phyloP scores from a whole-genome alignment of 1,284 basidiomycete genomes.

The Blastosporella zonata region DNA sequence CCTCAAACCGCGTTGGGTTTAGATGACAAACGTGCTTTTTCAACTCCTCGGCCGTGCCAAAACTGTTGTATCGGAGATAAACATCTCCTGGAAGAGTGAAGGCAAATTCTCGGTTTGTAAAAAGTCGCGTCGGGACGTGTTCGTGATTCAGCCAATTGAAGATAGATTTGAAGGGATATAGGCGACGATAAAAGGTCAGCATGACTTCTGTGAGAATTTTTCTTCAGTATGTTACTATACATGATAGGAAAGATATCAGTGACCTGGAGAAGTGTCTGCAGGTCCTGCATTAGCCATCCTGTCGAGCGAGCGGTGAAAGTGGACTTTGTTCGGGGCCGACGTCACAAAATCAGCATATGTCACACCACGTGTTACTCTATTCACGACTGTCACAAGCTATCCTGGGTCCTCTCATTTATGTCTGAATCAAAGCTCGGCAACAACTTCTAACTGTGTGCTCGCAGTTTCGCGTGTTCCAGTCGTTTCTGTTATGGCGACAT shows the following conservation, averaged over 20 bases:
- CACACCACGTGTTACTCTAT: slow-evolving; percentile 10
- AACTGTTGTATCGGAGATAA: slow-evolving; percentile 95
- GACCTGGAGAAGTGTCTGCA: slow-evolving; percentile 27
- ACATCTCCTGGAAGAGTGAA: slow-evolving; percentile 91
- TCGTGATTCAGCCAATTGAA: slow-evolving; percentile 96
- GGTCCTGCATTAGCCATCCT: slow-evolving; percentile 17
- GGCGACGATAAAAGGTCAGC: slow-evolving; percentile 86
- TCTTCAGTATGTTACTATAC: not conserved
- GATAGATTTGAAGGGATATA: slow-evolving; percentile 94
- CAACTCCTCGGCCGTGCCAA: slow-evolving; percentile 81
- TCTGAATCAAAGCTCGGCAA: no score
- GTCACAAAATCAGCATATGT: not conserved
- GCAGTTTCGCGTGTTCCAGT: no score
- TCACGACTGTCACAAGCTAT: slow-evolving; percentile 12
- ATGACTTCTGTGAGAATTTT: slow-evolving; percentile 53
- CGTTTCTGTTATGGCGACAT: no score
- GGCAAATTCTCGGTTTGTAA: slow-evolving; percentile 95
- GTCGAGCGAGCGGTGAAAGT: not conserved
- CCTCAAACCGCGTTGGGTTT: slow-evolving; percentile 93
- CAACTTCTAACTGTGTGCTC: no score
- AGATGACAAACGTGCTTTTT: slow-evolving; percentile 85
- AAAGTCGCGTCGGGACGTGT: slow-evolving; percentile 70
- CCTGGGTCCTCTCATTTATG: no score
- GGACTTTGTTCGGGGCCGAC: not conserved
- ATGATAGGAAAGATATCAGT: not conserved